Base-by-base conservation (phyloP, 352 stramenopile genomes). In the Thalassiosira pacifica region DNA sequence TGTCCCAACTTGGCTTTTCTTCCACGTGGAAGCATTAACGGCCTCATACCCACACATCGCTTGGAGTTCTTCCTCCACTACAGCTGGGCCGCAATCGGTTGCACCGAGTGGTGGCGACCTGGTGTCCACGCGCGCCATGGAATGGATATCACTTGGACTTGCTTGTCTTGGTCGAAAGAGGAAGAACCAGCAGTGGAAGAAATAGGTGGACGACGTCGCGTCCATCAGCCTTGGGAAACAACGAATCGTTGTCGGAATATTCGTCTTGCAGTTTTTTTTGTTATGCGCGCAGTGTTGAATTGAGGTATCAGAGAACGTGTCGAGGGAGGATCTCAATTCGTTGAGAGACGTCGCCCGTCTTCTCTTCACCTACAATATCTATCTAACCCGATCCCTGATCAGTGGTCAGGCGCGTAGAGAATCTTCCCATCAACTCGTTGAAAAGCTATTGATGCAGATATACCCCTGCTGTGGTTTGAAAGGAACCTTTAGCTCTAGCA, bases 271-370 rank as follows among this genome's bases (percentile, higher is more conserved):
- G 26, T 68, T 16, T 45, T 68, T 22, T 68, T 13, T 34, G 55
- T 53, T 31, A n/a, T 59, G n/a, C n/a, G 32, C 16, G 31, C 59
- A 37, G 37, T 59, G 37, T 59, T 71, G 55, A 26, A 53, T 59
- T 34, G 5, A 34, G 11, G 60, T n/a, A 42, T 40, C 4, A 22
- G 37, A 22, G 26, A 53, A 71, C 19, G 64, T 59, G 48, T 71
- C 64, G 64, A 32, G 32, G 64, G 64, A 71, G 64, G 64, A 71
- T 71, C 64, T 71, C 64, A 60, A 32, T 71, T 71, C 18, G 64
- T 71, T 53, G 64, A 71, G 64, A 71, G 64, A 71, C 64, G 34
- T 71, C 64, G 64, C 55, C 37, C 34, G 26, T 19, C 6, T 60
- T 34, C 59, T 22, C 13, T 66, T 22, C 5, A 18, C 11, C 5